Conservation (phyloP, 2,329 filamentous ascomycete genomes). For the Fusarium goolgardi region DNA sequence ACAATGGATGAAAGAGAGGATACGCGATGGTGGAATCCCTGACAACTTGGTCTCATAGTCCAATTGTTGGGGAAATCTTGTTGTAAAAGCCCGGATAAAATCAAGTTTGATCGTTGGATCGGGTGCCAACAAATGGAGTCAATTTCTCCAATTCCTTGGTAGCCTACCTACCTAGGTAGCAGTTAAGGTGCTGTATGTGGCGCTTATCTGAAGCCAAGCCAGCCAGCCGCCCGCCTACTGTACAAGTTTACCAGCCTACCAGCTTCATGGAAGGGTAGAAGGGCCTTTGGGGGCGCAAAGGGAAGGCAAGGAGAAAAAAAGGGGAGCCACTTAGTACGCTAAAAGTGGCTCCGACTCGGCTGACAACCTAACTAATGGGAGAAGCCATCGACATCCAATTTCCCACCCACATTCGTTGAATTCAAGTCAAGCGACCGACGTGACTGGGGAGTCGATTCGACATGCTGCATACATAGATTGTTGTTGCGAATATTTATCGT, state of each 20-base stretch:
- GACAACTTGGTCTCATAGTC: conserved; percentile 4
- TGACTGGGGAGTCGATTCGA: conserved; percentile 30
- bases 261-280: conserved; percentile 10
- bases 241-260: neutral
- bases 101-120: conserved; percentile 11
- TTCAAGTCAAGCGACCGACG: conserved; percentile 24
- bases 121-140: conserved; percentile 3
- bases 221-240: neutral
- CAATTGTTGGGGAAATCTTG: conserved; percentile 18
- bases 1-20: conserved; percentile 18
- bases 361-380: conserved; percentile 31
- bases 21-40: conserved; percentile 16
- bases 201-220: conserved; percentile 22
- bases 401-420: conserved; percentile 42
- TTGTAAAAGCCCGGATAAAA: conserved; percentile 12
- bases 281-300: conserved; percentile 5
- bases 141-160: conserved; percentile 28
- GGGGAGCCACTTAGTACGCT: conserved; percentile 38
- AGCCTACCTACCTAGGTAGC: neutral
- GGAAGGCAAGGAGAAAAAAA: conserved; percentile 30
- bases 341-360: conserved; percentile 44
- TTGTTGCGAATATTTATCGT: conserved; percentile 6
- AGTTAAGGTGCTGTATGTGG: conserved; percentile 17
- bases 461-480: conserved; percentile 28
- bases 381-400: conserved; percentile 48